phyloP scores from a whole-genome alignment of 1,284 basidiomycete genomes.

The Marasmius fiardii region DNA sequence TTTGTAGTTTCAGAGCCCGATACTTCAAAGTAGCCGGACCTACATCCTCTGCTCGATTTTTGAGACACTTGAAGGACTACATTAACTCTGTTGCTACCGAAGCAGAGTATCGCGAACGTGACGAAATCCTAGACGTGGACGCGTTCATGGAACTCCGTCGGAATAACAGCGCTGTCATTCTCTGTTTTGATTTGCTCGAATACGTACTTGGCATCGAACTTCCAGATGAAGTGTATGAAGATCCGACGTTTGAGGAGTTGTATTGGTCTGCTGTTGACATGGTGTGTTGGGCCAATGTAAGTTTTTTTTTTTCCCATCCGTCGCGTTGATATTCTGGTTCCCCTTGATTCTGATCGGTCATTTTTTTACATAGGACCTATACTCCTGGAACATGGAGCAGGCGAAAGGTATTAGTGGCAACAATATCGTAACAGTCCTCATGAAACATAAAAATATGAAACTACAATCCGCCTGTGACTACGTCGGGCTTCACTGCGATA shows the following conservation, averaged over 20 bases:
- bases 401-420: conserved; percentile 61
- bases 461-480: conserved; percentile 59
- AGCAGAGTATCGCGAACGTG: conserved; percentile 56
- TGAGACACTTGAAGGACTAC: conserved; percentile 50
- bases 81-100: conserved; percentile 53
- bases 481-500: conserved; percentile 49
- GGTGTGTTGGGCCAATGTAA: conserved; percentile 68
- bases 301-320: no score
- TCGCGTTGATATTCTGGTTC: not conserved
- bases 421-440: conserved; percentile 66
- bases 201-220: conserved; percentile 59
- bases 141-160: conserved; percentile 55
- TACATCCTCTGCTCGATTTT: conserved; percentile 44
- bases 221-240: conserved; percentile 55
- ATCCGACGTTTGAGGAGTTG: conserved; percentile 49
- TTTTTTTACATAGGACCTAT: conserved; percentile 48
- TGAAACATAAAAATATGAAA: conserved; percentile 47
- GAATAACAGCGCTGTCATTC: conserved; percentile 64
- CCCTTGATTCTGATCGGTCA: no score
- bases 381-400: conserved; percentile 73
- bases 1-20: conserved; percentile 47
- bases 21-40: conserved; percentile 42
- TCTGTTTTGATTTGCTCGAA: conserved; percentile 62
- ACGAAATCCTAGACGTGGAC: conserved; percentile 48
- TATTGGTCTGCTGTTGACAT: conserved; percentile 63